Evolutionary conservation across 768 basidiomycete genomes (phyloP), one percentile per base, ranked within the genome.

Genomic region (Pulveroboletus sp.): DNA sequence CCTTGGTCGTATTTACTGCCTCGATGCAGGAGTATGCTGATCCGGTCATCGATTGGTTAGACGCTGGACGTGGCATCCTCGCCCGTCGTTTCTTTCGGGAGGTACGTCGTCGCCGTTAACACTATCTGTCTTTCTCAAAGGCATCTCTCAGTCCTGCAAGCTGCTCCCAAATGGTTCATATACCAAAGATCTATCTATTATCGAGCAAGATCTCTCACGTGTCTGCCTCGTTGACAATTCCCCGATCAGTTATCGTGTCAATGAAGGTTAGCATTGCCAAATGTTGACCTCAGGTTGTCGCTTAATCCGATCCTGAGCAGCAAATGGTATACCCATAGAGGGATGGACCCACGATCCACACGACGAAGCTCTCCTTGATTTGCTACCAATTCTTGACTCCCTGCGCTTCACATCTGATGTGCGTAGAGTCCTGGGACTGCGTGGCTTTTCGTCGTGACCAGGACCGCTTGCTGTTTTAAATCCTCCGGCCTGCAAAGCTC

Each of bases 1-100:
- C 94, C 2, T 80, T 99, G 51, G 94, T 99, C 45, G 93, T 99
- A 55, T 99, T 95, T 71, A 99, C 97, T 27, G 97, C 97, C 7
- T 97, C 95, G 9, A 92, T 99, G 90, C 89, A 94, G 63, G 97
- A 99, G 70, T 99, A 99, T 67, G 97, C 97, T 52, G 97, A 99
- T 73, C 97, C 97, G 0, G 94, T 99, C 24, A 99, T 99, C 57
- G 97, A 99, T 70, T 99, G 97, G 97, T 73, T 99, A 45, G 97
- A 99, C 64, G 92, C 87, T 46, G 92, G 94, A 4, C 81, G 92
- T 38, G 94, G 94, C 16, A 90, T 98, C 49, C 80, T 99, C 31
- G 81, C 77, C 2, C 87, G 89, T 53, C 83, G 94, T 31, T 75
- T 97, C 54, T 99, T 98, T 71, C 83, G 97, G 53, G 93, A 97